These are phyloP conservation scores for Huntiella decipiens DNA, from an alignment of 2,329 filamentous ascomycete species.

Conservation along the genomic window DNA sequence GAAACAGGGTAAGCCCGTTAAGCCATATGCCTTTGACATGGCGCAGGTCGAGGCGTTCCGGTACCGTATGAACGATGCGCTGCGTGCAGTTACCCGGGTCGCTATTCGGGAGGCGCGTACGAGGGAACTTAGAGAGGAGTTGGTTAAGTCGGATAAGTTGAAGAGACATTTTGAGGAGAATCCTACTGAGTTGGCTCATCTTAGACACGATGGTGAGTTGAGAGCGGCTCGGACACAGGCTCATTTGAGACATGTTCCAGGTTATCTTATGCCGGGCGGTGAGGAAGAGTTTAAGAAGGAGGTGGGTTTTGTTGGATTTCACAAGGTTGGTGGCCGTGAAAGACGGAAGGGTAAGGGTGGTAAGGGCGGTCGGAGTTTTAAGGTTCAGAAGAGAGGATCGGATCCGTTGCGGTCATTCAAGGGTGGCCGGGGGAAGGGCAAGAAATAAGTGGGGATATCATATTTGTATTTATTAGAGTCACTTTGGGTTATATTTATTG, in stretches of 20 bases:
- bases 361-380: conserved; percentile 20
- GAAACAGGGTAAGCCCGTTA: conserved; percentile 62
- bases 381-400: conserved; percentile 30
- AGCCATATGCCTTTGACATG: conserved; percentile 90
- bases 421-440: conserved; percentile 27
- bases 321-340: conserved; percentile 31
- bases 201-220: conserved; percentile 79
- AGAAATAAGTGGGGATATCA: no score
- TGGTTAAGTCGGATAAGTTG: conserved; percentile 84
- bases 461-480: no score
- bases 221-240: conserved; percentile 67
- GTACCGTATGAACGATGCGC: conserved; percentile 83
- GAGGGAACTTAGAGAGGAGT: conserved; percentile 69
- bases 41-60: conserved; percentile 82
- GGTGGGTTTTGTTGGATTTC: conserved; percentile 47
- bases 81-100: conserved; percentile 75
- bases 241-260: conserved; percentile 84
- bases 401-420: conserved; percentile 83
- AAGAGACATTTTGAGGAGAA: conserved; percentile 96
- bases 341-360: conserved; percentile 24
- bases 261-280: conserved; percentile 70
- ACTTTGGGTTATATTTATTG: no score
- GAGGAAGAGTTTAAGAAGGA: conserved; percentile 45
- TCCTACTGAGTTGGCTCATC: conserved; percentile 66
- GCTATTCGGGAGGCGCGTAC: conserved; percentile 79